Evolutionary conservation across 148 eudicot genomes (phyloP).

Genomic region (Camellia granthamiana): DNA sequence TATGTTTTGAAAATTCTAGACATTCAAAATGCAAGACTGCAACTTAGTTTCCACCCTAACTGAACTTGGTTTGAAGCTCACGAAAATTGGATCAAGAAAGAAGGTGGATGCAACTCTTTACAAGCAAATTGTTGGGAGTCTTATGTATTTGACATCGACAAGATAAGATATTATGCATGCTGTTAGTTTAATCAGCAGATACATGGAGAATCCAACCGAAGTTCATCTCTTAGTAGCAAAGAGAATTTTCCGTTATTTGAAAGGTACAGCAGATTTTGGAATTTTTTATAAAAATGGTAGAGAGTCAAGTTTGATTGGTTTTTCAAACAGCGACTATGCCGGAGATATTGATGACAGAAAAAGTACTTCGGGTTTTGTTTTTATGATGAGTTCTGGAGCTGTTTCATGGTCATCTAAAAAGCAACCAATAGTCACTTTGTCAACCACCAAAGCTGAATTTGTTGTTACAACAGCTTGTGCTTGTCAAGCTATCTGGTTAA

Average conservation of each 20-base stretch:
- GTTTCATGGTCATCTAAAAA: not conserved
- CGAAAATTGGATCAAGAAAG: not conserved
- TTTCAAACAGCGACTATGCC: not conserved
- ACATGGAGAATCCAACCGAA: too few relatives aligned
- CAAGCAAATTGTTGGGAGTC: conserved; percentile 1
- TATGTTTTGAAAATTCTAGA: not conserved
- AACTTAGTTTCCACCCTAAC: not conserved
- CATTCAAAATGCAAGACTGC: not conserved
- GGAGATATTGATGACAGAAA: not conserved
- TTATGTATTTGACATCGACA: not conserved
- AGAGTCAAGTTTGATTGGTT: not conserved
- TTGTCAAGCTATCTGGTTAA: too few relatives aligned
- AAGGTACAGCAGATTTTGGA: not conserved
- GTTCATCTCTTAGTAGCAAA: too few relatives aligned
- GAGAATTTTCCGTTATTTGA: not conserved
- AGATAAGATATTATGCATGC: not conserved
- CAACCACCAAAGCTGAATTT: too few relatives aligned
- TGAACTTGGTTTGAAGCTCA: not conserved
- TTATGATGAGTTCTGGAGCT: conserved; percentile 6
- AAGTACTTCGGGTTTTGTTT: not conserved
- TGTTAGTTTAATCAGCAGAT: not conserved
- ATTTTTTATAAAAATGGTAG: not conserved
- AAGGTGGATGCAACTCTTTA: not conserved
- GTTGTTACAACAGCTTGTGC: too few relatives aligned
- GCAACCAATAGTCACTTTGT: too few relatives aligned